Evolutionary conservation across 805 yeast genomes (phyloP), one percentile per base, ranked within the genome.

Genomic region (Yarrowia sp.): DNA sequence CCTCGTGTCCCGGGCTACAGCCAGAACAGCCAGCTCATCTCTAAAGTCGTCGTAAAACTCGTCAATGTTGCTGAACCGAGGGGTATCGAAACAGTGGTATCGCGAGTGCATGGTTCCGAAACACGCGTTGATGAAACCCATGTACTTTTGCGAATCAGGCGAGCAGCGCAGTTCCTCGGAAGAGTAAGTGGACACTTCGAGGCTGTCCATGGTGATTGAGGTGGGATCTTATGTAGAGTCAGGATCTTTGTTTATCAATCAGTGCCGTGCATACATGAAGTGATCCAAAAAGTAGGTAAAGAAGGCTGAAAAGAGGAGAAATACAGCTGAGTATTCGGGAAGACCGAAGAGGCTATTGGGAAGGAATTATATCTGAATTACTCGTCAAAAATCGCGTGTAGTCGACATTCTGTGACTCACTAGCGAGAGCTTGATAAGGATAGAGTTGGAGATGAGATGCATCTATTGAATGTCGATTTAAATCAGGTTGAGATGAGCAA

Each of bases 371-470:
- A 26, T 26, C 32, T 26, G 4, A 5, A 26, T 5, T 26, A 2
- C 32, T 26, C 32, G 32, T 26, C 32, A 5, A 26, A 26, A 26
- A 3, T 26, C 32, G 32, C 2, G 32, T 26, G 4, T 26, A 26
- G 7, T 26, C 32, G 40, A 38, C 40, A 11, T 0, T 38, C 10
- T 38, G 12, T 9, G 40, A 38, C 12, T 38, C 40, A 38, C 40
- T 19, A 15, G 14, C 48, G 48, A 16, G 52, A 48, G 52, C n/a
- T 26, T 48, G 52, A 48, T 48, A 26, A 26, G 16, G 36, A 48
- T 48, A 26, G 52, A 26, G 52, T 48, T 48, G 36, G 49, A 46
- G 35, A 10, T 11, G 32, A 22, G 50, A 11, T 22, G 50, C 53
- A 49, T 12, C 2, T 1, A 49, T 49, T 22, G n/a, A 26, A 26